A percentile compares a stretch with the other conserved stretches of the same genome.
These are phyloP conservation scores for Tetrapisispora taiwanensis DNA, from an alignment of 805 yeast genomes.

Conservation along the genomic window DNA sequence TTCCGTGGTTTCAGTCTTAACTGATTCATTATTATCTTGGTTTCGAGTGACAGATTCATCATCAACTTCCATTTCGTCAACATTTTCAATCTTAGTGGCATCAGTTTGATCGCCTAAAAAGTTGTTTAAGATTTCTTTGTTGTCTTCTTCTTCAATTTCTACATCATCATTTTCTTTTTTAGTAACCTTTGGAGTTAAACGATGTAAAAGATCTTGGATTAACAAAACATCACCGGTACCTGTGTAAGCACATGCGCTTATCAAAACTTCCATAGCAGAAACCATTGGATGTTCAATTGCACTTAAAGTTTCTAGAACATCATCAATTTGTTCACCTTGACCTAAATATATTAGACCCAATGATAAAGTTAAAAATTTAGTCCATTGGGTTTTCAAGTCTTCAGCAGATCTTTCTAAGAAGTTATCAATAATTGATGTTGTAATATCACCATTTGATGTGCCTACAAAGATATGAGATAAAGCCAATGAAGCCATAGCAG, in stretches of 20 bases:
- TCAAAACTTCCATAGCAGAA: constrained; percentile 77
- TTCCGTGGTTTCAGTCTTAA: constrained; percentile 37
- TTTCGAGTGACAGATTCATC: constrained; percentile 18
- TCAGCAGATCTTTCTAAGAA: constrained; percentile 71
- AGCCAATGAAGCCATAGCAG: constrained; percentile 81
- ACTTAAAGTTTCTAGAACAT: constrained; percentile 83
- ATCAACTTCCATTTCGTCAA: constrained; percentile 16
- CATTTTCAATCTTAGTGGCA: constrained; percentile 17
- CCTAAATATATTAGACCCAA: constrained; percentile 88
- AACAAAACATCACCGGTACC: constrained; percentile 97
- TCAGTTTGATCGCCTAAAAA: constrained; percentile 27
- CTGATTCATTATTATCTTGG: constrained; percentile 32
- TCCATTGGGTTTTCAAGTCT: constrained; percentile 78
- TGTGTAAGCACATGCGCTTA: constrained; percentile 88
- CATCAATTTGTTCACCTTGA: constrained; percentile 87
- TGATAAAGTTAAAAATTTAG: constrained; percentile 83
- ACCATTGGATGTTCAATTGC: constrained; percentile 95
- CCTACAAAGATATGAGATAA: constrained; percentile 94
- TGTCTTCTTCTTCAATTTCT: constrained; percentile 34
- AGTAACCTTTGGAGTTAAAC: constrained; percentile 63
- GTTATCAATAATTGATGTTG: constrained; percentile 85
- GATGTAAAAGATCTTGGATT: constrained; percentile 82
- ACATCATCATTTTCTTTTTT: constrained; percentile 46
- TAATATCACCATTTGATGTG: constrained; percentile 87
- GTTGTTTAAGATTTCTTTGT: constrained; percentile 18